phyloP scores from a whole-genome alignment of 2,329 filamentous ascomycete species.

The Colletotrichum cuscutae region DNA sequence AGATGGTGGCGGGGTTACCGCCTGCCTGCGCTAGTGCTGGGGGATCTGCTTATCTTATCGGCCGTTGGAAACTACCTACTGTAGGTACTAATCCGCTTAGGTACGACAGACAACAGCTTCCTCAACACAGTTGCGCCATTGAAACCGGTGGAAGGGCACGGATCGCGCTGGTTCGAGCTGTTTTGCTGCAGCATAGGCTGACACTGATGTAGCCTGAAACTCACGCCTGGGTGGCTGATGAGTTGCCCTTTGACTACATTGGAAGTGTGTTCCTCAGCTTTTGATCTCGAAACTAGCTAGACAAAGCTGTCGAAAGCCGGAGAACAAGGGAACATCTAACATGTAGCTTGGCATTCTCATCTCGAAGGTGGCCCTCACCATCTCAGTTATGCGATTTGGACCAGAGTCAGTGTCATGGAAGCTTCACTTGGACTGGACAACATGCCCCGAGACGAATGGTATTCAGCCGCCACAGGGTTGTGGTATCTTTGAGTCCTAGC shows the following conservation, averaged over 20 bases:
- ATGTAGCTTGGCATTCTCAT: neutral
- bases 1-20: constrained; percentile 28
- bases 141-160: neutral
- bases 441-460: neutral
- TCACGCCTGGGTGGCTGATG: neutral
- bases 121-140: neutral
- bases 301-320: neutral
- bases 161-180: constrained; percentile 5
- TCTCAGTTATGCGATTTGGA: neutral
- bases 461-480: neutral
- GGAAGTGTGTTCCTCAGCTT: neutral
- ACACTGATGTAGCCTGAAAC: constrained; percentile 13
- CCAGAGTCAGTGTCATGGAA: neutral
- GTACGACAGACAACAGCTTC: neutral
- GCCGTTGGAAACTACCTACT: neutral
- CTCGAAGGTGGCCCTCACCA: neutral
- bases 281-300: neutral
- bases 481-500: constrained; percentile 15
- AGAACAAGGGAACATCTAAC: neutral
- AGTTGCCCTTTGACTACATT: neutral
- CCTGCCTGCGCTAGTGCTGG: neutral
- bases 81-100: neutral
- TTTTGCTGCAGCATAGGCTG: neutral
- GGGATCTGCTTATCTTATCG: constrained; percentile 35
- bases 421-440: neutral